Conservation (phyloP, 2,329 filamentous ascomycete genomes). For the Fusarium sp. region DNA sequence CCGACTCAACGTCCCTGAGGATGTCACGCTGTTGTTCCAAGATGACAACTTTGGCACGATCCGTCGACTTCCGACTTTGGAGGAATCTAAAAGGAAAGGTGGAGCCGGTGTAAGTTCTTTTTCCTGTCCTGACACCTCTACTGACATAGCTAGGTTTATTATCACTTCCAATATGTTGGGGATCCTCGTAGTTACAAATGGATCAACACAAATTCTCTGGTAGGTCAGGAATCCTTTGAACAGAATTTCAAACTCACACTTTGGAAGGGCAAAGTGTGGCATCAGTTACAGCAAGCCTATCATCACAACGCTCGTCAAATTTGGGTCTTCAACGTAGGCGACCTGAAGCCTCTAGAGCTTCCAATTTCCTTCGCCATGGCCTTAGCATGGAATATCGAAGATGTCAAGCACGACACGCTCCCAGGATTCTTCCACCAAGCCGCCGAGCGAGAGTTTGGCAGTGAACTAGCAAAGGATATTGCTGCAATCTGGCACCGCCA, state of each 20-base stretch:
- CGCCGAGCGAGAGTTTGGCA: conserved; percentile 64
- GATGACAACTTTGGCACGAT: conserved; percentile 75
- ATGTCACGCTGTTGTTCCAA: conserved; percentile 72
- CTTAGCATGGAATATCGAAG: conserved; percentile 68
- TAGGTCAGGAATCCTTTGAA: conserved; percentile 33
- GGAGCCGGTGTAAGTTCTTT: conserved; percentile 65
- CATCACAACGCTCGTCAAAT: conserved; percentile 62
- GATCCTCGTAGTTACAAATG: conserved; percentile 71
- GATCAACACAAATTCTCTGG: conserved; percentile 72
- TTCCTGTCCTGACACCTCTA: accelerated
- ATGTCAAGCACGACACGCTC: conserved; percentile 56
- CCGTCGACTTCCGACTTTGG: conserved; percentile 65
- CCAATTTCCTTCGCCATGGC: conserved; percentile 68
- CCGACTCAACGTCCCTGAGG: conserved; percentile 67
- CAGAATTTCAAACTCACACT: neutral
- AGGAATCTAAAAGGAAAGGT: conserved; percentile 66
- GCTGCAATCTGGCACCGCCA: conserved; percentile 65
- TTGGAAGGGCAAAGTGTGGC: conserved; percentile 53
- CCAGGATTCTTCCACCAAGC: conserved; percentile 61
- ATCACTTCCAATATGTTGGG: conserved; percentile 74
- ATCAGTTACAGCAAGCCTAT: conserved; percentile 70
- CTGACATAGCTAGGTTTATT: conserved; percentile 56
- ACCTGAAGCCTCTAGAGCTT: conserved; percentile 70
- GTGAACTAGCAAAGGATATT: conserved; percentile 58
- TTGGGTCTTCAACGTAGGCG: conserved; percentile 74